Percentiles rank a stretch among this genome's conserved stretches.
phyloP scores from a whole-genome alignment of 306 rosid species.

The Luffa acutangula region DNA sequence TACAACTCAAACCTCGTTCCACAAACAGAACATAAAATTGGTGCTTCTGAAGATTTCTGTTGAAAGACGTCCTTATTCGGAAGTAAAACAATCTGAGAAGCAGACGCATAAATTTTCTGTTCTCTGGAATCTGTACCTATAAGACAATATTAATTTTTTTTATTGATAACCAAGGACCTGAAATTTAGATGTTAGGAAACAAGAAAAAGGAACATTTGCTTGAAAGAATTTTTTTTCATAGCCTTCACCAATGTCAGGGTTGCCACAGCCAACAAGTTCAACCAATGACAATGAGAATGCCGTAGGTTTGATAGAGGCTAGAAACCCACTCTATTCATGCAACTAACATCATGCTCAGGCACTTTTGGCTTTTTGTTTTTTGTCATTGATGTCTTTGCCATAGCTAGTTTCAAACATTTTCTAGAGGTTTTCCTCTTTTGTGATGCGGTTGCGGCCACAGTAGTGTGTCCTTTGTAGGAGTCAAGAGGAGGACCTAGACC shows the following conservation, averaged over 20 bases:
- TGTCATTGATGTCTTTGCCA: background rate
- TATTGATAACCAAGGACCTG: background rate
- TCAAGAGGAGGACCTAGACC: too few species aligned
- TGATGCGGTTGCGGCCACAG: too few species aligned
- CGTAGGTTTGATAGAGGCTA: background rate
- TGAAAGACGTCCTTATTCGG: constrained; percentile 19
- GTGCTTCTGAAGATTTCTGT: constrained; percentile 34
- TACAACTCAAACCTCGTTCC: constrained; percentile 49
- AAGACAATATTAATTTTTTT: background rate
- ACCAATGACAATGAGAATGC: background rate
- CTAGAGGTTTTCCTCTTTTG: too few species aligned
- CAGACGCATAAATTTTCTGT: constrained; percentile 13
- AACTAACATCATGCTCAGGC: background rate
- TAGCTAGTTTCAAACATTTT: background rate
- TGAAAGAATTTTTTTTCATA: background rate
- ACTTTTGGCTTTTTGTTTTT: background rate
- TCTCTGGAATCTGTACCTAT: constrained; percentile 28
- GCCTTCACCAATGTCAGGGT: background rate
- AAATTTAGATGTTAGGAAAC: background rate
- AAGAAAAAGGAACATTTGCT: background rate
- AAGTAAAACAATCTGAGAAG: constrained; percentile 29
- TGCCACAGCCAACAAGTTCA: background rate
- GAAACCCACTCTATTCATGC: background rate
- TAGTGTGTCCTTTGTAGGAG: too few species aligned
- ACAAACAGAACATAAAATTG: constrained; percentile 65